Evolutionary conservation across 1,284 basidiomycete genomes (phyloP), one percentile per base, ranked within the genome.

Genomic region (Rhodofomes roseus): DNA sequence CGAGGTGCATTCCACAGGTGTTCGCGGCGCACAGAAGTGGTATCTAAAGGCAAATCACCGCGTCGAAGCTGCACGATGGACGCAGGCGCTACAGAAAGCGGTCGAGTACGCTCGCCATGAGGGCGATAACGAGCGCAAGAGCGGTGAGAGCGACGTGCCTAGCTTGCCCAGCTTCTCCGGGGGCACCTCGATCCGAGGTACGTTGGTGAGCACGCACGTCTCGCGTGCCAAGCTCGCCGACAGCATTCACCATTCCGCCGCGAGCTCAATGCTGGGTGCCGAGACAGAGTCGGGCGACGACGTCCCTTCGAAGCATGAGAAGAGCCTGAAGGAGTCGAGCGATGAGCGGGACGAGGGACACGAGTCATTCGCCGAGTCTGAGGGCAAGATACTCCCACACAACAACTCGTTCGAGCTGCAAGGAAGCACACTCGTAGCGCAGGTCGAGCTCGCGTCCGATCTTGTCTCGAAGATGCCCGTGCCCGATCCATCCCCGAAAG

Each of bases 1-100:
- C 69, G 94, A 96, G 70, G 83, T 98, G 11, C 86, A 89, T 63
- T 92, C 88, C 3, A 74, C 77, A 6, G 83, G 84, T 1, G 74
- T 77, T 16, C 77, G 79, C 9, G 78, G 81, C 18, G 73, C 77
- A 1, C 89, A 90, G 66, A 93, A 91, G 71, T 93, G 95, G 85
- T 97, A 92, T 71, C 82, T 98, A 71, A 93, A 93, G 65, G 95
- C 95, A 0, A 93, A 90, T 60, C 93, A 96, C 63, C 90, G 91
- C 0, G 91, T 92, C 2, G 95, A 97, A 73, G 92, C 93, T 2
- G 82, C 89, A 2, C 82, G 93, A n/a, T 97, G 95, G 95, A 84
- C 83, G 0, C 86, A 91, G 62, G 89, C 88, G 0, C 81, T 96
- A 52, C 76, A 77, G 27, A 84, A 84, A 68, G 89, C 87, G 65